Percentiles rank a stretch among this genome's conserved stretches.
phyloP scores from a whole-genome alignment of 2,329 filamentous ascomycete species.

The Cladosporium sp. region DNA sequence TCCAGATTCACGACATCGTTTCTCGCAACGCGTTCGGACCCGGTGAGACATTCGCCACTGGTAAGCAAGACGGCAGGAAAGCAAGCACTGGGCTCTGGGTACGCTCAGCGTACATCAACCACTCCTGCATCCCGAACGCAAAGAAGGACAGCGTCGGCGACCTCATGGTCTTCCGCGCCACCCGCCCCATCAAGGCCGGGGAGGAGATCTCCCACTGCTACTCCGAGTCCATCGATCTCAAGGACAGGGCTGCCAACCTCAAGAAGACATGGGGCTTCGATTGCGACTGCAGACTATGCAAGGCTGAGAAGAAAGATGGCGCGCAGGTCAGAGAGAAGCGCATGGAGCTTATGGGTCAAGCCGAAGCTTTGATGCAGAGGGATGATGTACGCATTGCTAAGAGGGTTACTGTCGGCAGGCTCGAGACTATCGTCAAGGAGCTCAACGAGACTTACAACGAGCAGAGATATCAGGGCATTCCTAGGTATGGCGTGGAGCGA shows the following conservation, averaged over 20 bases:
- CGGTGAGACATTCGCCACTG: conserved; percentile 24
- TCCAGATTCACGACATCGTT: conserved; percentile 42
- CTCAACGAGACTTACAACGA: conserved; percentile 24
- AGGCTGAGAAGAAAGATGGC: conserved; percentile 24
- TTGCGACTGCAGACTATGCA: conserved; percentile 24
- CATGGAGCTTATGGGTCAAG: conserved; percentile 21
- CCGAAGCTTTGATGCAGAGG: conserved; percentile 19
- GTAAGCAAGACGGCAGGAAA: conserved; percentile 15
- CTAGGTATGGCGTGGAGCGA: conserved; percentile 18
- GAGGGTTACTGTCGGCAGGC: conserved; percentile 21
- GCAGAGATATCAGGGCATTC: conserved; percentile 23
- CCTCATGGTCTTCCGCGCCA: conserved; percentile 44
- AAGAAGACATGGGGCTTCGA: conserved; percentile 26
- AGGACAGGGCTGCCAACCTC: conserved; percentile 19
- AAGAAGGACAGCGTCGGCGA: conserved; percentile 44
- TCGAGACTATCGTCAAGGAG: conserved; percentile 20
- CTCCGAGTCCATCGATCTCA: conserved; percentile 30
- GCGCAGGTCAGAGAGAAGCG: conserved; percentile 21
- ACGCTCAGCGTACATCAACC: conserved; percentile 45
- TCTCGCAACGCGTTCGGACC: conserved; percentile 42
- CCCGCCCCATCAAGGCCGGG: conserved; percentile 39
- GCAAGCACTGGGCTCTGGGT: conserved; percentile 42
- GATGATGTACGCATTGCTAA: conserved; percentile 18
- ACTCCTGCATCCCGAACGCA: conserved; percentile 43
- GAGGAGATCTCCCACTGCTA: conserved; percentile 45